Evolutionary conservation across 345 rosid species (phyloP).

Genomic region (Rhodamnia rubescens): DNA sequence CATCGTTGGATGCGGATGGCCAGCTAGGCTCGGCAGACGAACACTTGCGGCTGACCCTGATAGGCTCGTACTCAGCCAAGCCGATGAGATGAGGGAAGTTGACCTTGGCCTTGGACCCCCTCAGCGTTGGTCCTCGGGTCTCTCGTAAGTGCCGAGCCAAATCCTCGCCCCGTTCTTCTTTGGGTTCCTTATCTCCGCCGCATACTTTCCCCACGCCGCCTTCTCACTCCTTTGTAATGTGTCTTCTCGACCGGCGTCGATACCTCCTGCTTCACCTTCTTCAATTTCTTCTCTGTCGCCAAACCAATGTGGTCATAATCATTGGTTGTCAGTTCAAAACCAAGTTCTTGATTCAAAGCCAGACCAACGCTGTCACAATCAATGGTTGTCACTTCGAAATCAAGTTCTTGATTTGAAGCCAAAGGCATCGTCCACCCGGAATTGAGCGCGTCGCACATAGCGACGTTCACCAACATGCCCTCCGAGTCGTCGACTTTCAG

Average conservation of each 20-base stretch:
- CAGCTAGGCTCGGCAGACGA: conserved; percentile 13
- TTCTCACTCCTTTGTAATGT: conserved; percentile 33
- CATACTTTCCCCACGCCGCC: conserved; percentile 31
- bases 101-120: conserved; percentile 29
- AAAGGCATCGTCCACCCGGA: conserved; percentile 13
- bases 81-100: conserved; percentile 28
- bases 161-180: conserved; percentile 35
- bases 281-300: background rate
- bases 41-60: conserved; percentile 24
- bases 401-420: background rate
- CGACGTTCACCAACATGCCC: conserved; percentile 18
- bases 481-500: conserved; percentile 16
- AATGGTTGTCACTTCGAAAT: background rate
- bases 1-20: background rate
- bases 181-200: conserved; percentile 36
- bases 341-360: background rate
- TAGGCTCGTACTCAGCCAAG: conserved; percentile 13
- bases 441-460: background rate
- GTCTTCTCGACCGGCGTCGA: background rate
- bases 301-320: background rate
- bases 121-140: conserved; percentile 38
- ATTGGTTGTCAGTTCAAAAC: background rate
- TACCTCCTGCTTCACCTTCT: background rate
- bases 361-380: background rate
- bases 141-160: conserved; percentile 37